Conservation (phyloP, 2,329 filamentous ascomycete species). For the Aspergillus chevalieri region DNA sequence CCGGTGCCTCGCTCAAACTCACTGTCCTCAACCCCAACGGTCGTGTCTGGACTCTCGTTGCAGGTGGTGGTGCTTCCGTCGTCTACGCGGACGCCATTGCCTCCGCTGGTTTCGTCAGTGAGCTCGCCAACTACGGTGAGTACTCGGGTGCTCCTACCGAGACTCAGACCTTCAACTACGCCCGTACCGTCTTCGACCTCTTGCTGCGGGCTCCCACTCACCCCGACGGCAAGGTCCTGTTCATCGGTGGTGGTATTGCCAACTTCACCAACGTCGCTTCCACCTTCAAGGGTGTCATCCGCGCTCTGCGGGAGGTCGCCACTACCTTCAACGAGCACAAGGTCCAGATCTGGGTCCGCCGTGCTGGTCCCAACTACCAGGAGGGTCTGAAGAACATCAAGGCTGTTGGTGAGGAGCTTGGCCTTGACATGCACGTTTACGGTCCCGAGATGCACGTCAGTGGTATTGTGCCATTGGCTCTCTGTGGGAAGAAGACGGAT, state of each 20-base stretch:
- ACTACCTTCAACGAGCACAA: slow-evolving; percentile 89
- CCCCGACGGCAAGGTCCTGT: slow-evolving; percentile 93
- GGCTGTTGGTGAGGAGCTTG: slow-evolving; percentile 85
- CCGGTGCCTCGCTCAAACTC: slow-evolving; percentile 95
- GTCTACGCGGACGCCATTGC: slow-evolving; percentile 99
- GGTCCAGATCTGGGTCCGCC: slow-evolving; percentile 91
- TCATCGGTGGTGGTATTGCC: slow-evolving; percentile 99
- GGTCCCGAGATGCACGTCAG: slow-evolving; percentile 82
- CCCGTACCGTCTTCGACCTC: slow-evolving; percentile 90
- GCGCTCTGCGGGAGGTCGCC: slow-evolving; percentile 84
- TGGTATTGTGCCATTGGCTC: slow-evolving; percentile 89
- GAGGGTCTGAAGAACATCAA: slow-evolving; percentile 99
- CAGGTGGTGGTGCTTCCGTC: slow-evolving; percentile 98
- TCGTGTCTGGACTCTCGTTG: slow-evolving; percentile 96
- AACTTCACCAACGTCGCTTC: slow-evolving; percentile 99
- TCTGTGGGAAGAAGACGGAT: slow-evolving; percentile 57
- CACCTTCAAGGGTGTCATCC: slow-evolving; percentile 99
- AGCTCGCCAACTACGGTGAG: slow-evolving; percentile 99
- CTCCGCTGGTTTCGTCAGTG: slow-evolving; percentile 86
- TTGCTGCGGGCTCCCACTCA: slow-evolving; percentile 86
- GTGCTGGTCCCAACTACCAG: slow-evolving; percentile 95
- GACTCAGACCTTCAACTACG: slow-evolving; percentile 99
- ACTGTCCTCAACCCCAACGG: slow-evolving; percentile 89
- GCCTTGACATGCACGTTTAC: slow-evolving; percentile 88
- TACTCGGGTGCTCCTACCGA: slow-evolving; percentile 98